Evolutionary conservation across 352 stramenopile genomes (phyloP).

Genomic region (Phytophthora pseudosyringae): DNA sequence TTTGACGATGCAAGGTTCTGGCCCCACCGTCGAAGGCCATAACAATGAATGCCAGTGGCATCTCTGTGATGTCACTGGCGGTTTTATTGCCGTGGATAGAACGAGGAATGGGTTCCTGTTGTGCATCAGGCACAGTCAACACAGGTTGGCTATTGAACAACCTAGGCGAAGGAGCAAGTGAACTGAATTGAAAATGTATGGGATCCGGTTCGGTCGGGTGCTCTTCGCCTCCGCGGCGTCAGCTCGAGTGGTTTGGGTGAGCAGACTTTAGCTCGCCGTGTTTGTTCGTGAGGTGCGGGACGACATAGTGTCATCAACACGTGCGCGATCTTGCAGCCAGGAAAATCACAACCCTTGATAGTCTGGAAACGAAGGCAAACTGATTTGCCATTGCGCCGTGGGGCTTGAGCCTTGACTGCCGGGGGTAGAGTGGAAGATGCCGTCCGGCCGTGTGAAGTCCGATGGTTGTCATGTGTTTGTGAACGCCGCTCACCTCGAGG

Average conservation of each 20-base stretch:
- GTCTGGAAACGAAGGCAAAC: conserved; percentile 8
- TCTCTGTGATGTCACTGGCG: too few relatives aligned
- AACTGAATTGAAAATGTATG: neutral
- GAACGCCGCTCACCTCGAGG: too few relatives aligned
- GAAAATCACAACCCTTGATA: conserved; percentile 1
- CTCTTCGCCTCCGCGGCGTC: neutral
- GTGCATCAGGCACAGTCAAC: too few relatives aligned
- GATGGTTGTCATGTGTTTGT: too few relatives aligned
- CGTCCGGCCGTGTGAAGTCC: too few relatives aligned
- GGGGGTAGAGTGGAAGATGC: neutral
- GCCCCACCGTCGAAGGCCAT: too few relatives aligned
- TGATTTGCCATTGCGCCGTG: neutral
- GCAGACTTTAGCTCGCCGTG: neutral
- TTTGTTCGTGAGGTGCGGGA: neutral
- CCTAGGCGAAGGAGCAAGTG: conserved; percentile 11
- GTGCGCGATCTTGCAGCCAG: neutral
- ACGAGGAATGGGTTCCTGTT: too few relatives aligned
- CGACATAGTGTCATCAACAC: too few relatives aligned
- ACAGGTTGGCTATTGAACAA: too few relatives aligned
- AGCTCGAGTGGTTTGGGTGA: neutral
- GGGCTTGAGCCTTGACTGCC: neutral
- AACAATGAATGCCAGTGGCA: too few relatives aligned
- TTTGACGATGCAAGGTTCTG: too few relatives aligned
- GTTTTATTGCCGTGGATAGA: too few relatives aligned
- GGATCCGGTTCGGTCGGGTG: neutral